These are phyloP conservation scores for Hortiboletus rubellus DNA, from an alignment of 1,284 basidiomycete species.

Conservation along the genomic window DNA sequence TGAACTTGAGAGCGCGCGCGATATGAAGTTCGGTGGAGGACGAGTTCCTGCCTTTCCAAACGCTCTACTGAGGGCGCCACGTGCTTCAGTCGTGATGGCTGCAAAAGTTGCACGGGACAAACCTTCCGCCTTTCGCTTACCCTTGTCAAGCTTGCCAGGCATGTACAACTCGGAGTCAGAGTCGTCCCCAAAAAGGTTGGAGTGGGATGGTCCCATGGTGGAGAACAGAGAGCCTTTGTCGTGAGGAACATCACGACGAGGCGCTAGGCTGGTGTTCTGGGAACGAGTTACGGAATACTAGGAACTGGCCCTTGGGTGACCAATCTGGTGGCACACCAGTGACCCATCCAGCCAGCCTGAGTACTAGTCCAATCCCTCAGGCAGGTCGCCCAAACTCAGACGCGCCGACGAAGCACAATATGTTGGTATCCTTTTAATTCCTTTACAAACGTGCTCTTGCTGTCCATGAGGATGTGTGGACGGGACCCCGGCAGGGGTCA, in stretches of 20 bases:
- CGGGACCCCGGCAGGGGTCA: too few relatives aligned
- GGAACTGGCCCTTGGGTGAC: too few relatives aligned
- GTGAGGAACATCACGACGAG: background rate
- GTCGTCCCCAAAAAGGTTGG: conserved; percentile 14
- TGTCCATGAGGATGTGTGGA: too few relatives aligned
- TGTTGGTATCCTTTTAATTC: too few relatives aligned
- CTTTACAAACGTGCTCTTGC: too few relatives aligned
- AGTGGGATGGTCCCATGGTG: conserved; percentile 14
- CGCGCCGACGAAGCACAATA: too few relatives aligned
- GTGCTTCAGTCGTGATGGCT: background rate
- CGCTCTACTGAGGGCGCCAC: conserved; percentile 5
- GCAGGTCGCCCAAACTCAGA: too few relatives aligned
- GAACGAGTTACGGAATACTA: too few relatives aligned
- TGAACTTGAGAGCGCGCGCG: background rate
- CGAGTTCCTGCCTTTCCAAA: background rate
- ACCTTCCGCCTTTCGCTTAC: conserved; percentile 22
- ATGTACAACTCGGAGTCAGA: background rate
- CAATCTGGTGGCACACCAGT: too few relatives aligned
- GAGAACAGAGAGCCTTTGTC: background rate
- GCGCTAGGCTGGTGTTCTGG: too few relatives aligned
- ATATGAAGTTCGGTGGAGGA: background rate
- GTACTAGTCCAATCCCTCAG: too few relatives aligned
- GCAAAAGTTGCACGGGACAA: background rate
- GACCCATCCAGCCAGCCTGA: too few relatives aligned
- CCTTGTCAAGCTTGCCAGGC: conserved; percentile 15